Evolutionary conservation across 148 eudicot species (phyloP), one percentile per base, ranked within the genome.

Genomic region (Vaccinium macrocarpon): DNA sequence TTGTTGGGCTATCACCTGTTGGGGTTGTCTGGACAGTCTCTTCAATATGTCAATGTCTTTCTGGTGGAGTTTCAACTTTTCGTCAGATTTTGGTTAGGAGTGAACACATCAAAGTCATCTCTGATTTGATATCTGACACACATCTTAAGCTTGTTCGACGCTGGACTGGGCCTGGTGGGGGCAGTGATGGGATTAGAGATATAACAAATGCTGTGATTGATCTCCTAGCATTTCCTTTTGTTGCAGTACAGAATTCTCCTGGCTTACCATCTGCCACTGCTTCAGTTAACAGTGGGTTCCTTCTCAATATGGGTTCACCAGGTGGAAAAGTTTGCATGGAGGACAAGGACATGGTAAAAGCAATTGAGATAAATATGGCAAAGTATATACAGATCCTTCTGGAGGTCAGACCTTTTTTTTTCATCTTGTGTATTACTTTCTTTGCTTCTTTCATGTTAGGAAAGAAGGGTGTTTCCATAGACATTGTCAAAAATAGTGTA

Each of bases 21-120:
- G 99, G 98, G 70, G 98, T 95, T 81, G 88, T 90, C 4, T 97
- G 99, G 99, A 91, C 98, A 32, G 85, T 95, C 90, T 97, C 99
- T 55, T 90, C 93, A 72, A 82, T 97, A 82, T 89, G 95, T 80
- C 96, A 93, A 83, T 97, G 99, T 84, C 98, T 97, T 84, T 85
- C 98, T 82, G 98, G 98, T 77, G 98, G 99, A 70, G 92, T 93
- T 87, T 82, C 88, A 82, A 89, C 88, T 71, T 95, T 95, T 81
- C 90, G 95, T 25, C 98, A 95, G 84, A 92, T 95, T 87, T 71
- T 97, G 86, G 84, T 97, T 77, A 92, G 86, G 83, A 88, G 86
- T 85, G 98, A 92, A 87, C 90, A 93, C 76, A 88, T 97, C 61
- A 93, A 90, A 86, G 81, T 90, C 82, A 88, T 97, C 18, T 87